Percentiles rank a stretch among this genome's conserved stretches.
Conservation (phyloP, 164 flowering plant genomes). For the Stephania yunnanensis region DNA sequence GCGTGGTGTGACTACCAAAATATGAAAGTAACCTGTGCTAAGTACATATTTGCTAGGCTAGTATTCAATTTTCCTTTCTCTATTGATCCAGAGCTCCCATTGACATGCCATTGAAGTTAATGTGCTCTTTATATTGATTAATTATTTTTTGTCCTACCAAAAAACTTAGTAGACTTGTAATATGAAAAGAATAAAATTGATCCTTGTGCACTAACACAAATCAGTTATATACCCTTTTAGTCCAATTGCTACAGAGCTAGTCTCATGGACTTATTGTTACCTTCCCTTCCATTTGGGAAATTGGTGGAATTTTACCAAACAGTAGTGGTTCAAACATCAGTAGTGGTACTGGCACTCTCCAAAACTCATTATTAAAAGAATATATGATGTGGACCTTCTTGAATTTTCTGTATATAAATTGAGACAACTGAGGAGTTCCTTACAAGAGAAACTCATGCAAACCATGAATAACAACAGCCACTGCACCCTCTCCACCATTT, state of each 20-base stretch:
- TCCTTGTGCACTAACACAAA: neutral
- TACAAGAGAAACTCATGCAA: neutral
- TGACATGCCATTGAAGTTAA: too few relatives aligned
- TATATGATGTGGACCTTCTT: too few relatives aligned
- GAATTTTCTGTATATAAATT: conserved; percentile 23
- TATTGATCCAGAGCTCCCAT: neutral
- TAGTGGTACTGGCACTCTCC: conserved; percentile 37
- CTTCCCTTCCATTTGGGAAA: conserved; percentile 5
- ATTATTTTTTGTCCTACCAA: neutral
- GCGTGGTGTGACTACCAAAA: too few relatives aligned
- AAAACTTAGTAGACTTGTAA: neutral
- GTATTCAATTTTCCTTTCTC: too few relatives aligned
- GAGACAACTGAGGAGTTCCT: neutral
- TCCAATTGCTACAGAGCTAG: neutral
- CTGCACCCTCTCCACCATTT: conserved; percentile 9
- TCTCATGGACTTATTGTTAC: neutral
- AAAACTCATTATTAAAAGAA: neutral
- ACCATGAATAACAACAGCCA: conserved; percentile 22
- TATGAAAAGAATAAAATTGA: neutral
- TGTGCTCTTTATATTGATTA: neutral
- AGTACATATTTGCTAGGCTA: too few relatives aligned
- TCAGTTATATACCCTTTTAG: neutral
- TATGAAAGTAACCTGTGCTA: too few relatives aligned
- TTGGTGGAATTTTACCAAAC: conserved; percentile 31
- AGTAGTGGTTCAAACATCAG: conserved; percentile 20